Evolutionary conservation across 768 basidiomycete species (phyloP).

Genomic region (Amylocystis lapponica): DNA sequence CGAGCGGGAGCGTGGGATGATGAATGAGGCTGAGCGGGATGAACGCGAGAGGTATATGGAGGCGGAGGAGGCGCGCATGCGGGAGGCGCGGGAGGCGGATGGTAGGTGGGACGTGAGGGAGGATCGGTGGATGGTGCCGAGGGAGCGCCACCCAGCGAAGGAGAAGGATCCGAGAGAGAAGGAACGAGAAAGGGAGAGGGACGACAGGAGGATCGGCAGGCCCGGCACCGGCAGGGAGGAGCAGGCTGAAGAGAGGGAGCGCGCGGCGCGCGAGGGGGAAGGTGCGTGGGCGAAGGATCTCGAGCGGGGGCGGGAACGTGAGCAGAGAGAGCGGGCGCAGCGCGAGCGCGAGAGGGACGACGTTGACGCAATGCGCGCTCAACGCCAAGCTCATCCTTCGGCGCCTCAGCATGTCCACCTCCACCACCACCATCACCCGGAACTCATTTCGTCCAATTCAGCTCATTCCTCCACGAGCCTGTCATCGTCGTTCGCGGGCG

Average conservation of each 20-base stretch:
- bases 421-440: constrained; percentile 16
- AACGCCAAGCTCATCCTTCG: not conserved
- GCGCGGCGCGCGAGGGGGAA: constrained; percentile 11
- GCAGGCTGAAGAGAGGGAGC: constrained; percentile 2
- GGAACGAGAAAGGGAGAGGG: constrained; percentile 23
- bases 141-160: constrained; percentile 3
- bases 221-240: too few relatives aligned
- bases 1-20: constrained; percentile 11
- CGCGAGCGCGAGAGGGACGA: constrained; percentile 15
- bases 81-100: constrained; percentile 2
- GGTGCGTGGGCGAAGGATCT: constrained; percentile 11
- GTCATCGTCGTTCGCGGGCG: too few relatives aligned
- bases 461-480: too few relatives aligned
- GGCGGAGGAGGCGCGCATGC: constrained; percentile 11
- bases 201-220: too few relatives aligned
- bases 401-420: constrained; percentile 17
- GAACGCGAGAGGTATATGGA: constrained; percentile 20
- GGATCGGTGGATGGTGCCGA: not conserved
- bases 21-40: constrained; percentile 12
- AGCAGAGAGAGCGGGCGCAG: constrained; percentile 9
- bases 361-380: constrained; percentile 1
- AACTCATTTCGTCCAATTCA: too few relatives aligned
- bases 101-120: constrained; percentile 10
- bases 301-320: constrained; percentile 11
- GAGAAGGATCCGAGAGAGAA: constrained; percentile 12